Percentiles rank a stretch among this genome's conserved stretches.
Evolutionary conservation across 352 stramenopile genomes (phyloP).

Genomic region (Globisporangium megalacanthum): DNA sequence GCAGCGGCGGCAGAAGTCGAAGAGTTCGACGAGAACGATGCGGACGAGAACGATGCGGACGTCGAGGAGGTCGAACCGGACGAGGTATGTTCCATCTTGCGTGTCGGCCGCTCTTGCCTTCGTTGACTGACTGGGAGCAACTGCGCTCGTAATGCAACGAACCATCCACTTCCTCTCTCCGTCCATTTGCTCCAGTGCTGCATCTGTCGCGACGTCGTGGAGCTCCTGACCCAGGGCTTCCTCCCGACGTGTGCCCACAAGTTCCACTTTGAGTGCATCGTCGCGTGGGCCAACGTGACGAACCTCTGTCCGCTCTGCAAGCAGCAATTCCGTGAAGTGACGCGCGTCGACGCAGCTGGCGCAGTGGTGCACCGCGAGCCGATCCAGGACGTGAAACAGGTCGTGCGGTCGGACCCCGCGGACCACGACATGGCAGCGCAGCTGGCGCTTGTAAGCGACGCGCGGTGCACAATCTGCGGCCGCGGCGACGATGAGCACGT

Average conservation of each 20-base stretch:
- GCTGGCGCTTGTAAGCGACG: slow-evolving; percentile 62
- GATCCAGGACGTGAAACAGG: slow-evolving; percentile 53
- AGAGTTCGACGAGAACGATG: slow-evolving; percentile 8
- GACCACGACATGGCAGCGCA: slow-evolving; percentile 69
- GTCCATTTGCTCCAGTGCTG: slow-evolving; percentile 38
- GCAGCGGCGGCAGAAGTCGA: slow-evolving; percentile 3
- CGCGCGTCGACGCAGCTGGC: slow-evolving; percentile 32
- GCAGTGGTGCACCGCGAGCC: slow-evolving; percentile 25
- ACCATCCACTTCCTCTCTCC: background rate
- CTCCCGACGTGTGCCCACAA: slow-evolving; percentile 61
- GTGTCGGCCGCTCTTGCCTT: background rate
- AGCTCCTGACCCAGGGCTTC: slow-evolving; percentile 41
- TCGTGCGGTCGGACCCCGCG: slow-evolving; percentile 48
- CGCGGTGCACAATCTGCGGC: slow-evolving; percentile 63
- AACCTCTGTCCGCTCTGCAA: slow-evolving; percentile 85
- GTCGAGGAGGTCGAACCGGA: slow-evolving; percentile 33
- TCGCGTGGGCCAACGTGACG: slow-evolving; percentile 75
- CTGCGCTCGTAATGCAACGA: background rate
- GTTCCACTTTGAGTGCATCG: slow-evolving; percentile 86
- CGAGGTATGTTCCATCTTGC: slow-evolving; percentile 16
- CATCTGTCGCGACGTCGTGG: slow-evolving; percentile 75
- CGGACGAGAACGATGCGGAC: slow-evolving; percentile 13
- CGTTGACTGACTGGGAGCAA: background rate
- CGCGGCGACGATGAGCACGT: slow-evolving; percentile 77
- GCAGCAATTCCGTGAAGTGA: slow-evolving; percentile 57